phyloP scores from a whole-genome alignment of 352 stramenopile genomes.

The Peronospora destructor region DNA sequence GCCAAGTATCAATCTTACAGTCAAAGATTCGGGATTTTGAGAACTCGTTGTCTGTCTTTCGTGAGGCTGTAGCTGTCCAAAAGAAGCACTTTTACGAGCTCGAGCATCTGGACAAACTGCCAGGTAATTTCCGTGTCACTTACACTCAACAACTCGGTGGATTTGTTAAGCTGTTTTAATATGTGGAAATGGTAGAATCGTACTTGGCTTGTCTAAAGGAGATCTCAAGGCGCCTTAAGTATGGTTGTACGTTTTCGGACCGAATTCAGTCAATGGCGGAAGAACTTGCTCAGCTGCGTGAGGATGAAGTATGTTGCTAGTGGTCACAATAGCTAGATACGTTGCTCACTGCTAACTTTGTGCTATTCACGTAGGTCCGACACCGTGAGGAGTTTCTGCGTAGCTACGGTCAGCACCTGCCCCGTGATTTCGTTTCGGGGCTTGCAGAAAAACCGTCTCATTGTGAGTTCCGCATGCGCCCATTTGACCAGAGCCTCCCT shows the following conservation, averaged over 20 bases:
- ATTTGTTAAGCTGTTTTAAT: not conserved
- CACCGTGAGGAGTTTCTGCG: slow-evolving; percentile 69
- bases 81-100: slow-evolving; percentile 85
- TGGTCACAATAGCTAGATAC: not conserved
- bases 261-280: slow-evolving; percentile 84
- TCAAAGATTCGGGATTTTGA: slow-evolving; percentile 88
- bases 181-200: slow-evolving; percentile 34
- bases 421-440: slow-evolving; percentile 72
- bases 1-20: slow-evolving; percentile 70
- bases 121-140: slow-evolving; percentile 28
- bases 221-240: slow-evolving; percentile 62
- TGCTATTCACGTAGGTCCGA: slow-evolving; percentile 34
- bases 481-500: slow-evolving; percentile 79
- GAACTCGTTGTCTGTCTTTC: slow-evolving; percentile 75
- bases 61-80: slow-evolving; percentile 60
- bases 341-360: slow-evolving; percentile 9
- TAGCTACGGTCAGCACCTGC: slow-evolving; percentile 73
- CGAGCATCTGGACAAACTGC: slow-evolving; percentile 76
- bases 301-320: slow-evolving; percentile 50
- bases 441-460: slow-evolving; percentile 83
- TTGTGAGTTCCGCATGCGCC: slow-evolving; percentile 82
- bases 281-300: slow-evolving; percentile 70
- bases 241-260: slow-evolving; percentile 68
- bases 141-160: not conserved
- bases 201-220: slow-evolving; percentile 76